These are phyloP conservation scores for Plasmodium vinckei DNA, from an alignment of 169 alveolate genomes.

Conservation along the genomic window DNA sequence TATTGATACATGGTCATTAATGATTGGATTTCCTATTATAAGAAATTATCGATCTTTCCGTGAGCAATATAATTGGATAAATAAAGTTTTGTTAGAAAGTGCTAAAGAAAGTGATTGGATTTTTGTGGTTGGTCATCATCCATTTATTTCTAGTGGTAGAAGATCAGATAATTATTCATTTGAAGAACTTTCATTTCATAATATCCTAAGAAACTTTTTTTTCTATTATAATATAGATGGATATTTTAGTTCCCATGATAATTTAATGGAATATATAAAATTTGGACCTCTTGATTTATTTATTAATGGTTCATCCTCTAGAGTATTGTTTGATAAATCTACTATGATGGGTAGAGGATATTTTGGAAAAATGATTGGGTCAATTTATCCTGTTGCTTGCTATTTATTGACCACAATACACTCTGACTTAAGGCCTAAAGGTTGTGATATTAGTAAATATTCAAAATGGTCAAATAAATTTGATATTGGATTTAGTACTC, in stretches of 20 bases:
- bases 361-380: slow-evolving; percentile 50
- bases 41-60: slow-evolving; percentile 69
- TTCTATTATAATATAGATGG: slow-evolving; percentile 65
- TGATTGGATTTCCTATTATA: slow-evolving; percentile 74
- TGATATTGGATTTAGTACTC: slow-evolving; percentile 62
- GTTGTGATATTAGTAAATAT: slow-evolving; percentile 43
- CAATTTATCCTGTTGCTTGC: slow-evolving; percentile 56
- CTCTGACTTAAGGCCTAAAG: slow-evolving; percentile 41
- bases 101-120: slow-evolving; percentile 74
- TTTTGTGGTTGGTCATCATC: slow-evolving; percentile 74
- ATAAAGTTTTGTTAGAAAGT: slow-evolving; percentile 69
- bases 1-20: slow-evolving; percentile 73
- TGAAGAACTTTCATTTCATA: slow-evolving; percentile 69
- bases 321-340: slow-evolving; percentile 71
- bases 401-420: slow-evolving; percentile 59
- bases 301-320: slow-evolving; percentile 71
- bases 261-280: slow-evolving; percentile 71
- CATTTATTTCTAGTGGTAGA: slow-evolving; percentile 75
- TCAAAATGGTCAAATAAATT: slow-evolving; percentile 68
- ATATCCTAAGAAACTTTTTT: slow-evolving; percentile 57
- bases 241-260: slow-evolving; percentile 73
- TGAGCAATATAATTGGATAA: slow-evolving; percentile 69
- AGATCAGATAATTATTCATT: slow-evolving; percentile 60
- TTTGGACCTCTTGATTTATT: slow-evolving; percentile 50
- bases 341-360: slow-evolving; percentile 58